These are phyloP conservation scores for Aspergillus leporis DNA, from an alignment of 495 filamentous ascomycete species.

Conservation along the genomic window DNA sequence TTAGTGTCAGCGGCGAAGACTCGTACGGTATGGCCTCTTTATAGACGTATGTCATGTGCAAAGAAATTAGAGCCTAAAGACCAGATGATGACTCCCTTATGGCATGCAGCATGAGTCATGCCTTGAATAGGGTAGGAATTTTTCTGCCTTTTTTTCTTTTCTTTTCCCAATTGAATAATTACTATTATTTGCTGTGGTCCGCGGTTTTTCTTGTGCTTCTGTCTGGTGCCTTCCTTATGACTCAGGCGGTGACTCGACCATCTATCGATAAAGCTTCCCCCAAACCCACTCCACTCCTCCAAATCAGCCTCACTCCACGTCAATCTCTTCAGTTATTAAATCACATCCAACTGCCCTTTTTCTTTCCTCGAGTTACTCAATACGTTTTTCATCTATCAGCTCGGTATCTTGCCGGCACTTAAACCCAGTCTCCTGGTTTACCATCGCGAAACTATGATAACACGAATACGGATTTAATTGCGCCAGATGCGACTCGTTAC, in stretches of 20 bases:
- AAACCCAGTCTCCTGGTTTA: slow-evolving; percentile 6
- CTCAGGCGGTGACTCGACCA: slow-evolving; percentile 34
- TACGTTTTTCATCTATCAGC: not conserved
- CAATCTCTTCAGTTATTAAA: not conserved
- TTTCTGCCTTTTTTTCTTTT: not conserved
- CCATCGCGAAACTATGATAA: slow-evolving; percentile 42
- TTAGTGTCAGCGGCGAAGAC: not conserved
- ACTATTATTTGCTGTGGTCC: not conserved
- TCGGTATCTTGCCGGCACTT: not conserved
- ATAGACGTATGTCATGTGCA: slow-evolving; percentile 4
- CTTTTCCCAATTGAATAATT: not conserved
- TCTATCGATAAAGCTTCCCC: slow-evolving; percentile 44
- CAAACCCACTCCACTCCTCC: slow-evolving; percentile 5
- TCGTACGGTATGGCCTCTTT: not conserved
- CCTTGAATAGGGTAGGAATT: not conserved
- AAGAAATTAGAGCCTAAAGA: slow-evolving; percentile 1
- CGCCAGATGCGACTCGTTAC: slow-evolving; percentile 31
- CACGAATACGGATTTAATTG: slow-evolving; percentile 46
- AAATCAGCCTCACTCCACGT: slow-evolving; percentile 7
- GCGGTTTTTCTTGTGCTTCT: not conserved
- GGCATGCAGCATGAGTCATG: slow-evolving; percentile 7
- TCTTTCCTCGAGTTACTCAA: slow-evolving; percentile 1
- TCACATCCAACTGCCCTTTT: not conserved
- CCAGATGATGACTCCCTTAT: slow-evolving; percentile 7
- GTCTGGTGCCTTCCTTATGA: slow-evolving; percentile 10